Base-by-base conservation (phyloP, 768 basidiomycete species). In the Boletales sp. region DNA sequence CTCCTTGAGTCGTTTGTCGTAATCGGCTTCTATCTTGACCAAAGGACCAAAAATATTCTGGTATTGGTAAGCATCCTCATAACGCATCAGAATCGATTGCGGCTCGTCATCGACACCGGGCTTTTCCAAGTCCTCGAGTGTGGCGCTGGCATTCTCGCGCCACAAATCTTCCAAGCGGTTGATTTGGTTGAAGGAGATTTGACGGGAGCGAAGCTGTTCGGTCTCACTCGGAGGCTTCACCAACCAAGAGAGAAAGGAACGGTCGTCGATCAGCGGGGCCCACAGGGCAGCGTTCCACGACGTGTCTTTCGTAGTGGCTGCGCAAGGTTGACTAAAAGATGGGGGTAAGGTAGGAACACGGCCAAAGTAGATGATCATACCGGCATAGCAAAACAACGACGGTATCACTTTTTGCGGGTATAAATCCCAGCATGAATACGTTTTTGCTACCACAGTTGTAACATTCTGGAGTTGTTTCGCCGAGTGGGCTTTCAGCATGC, bases 401-500 rank as follows among this genome's bases (percentile, higher is more conserved):
- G 5, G 96, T 98, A 63, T 99, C 96, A 63, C 90, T 92, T 74
- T 99, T 99, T 17, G 96, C 96, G 3, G 96, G 96, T 61, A 99
- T 99, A 63, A 99, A 99, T 4, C 96, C 96, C 15, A 99, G 81
- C 90, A 97, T 94, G 65, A 99, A 99, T 12, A 98, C 96, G 63
- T 99, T 99, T 73, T 96, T 97, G 75, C 90, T 94, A 14, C 96
- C 96, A 64, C 96, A 99, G 63, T 94, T 94, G 76, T 99, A 99
- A 68, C 96, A 99, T 72, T 99, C 96, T 0, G 96, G 96, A 0
- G 91, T 90, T 1, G 96, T 98, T 71, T 98, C 96, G 2, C 96
- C 96, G 4, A 99, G 77, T 2, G 95, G 92, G 51, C 89, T 88
- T 61, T 98, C 95, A 44, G 90, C 87, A 63, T 99, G 96, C 30